Conservation (phyloP, 2,329 filamentous ascomycete genomes). For the Lizonia empirigonia region DNA sequence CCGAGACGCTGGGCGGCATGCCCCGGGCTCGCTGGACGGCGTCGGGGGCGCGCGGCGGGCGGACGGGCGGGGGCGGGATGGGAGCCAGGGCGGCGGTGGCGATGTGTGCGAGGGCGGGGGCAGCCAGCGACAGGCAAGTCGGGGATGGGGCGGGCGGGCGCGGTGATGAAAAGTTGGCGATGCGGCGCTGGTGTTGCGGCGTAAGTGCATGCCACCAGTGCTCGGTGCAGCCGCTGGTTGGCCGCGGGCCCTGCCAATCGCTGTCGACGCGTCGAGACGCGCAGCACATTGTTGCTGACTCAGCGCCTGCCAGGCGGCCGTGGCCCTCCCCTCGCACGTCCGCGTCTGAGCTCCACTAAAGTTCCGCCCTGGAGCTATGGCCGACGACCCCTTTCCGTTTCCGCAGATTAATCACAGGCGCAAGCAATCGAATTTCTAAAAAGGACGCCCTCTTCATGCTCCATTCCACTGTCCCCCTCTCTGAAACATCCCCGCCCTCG, state of each 20-base stretch:
- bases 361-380: conserved; percentile 12
- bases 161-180: conserved; percentile 27
- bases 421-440: conserved; percentile 15
- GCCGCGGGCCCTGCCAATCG: too few relatives aligned
- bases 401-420: conserved; percentile 19
- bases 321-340: neutral
- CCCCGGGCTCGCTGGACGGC: conserved; percentile 32
- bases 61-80: conserved; percentile 34
- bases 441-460: conserved; percentile 38
- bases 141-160: conserved; percentile 27
- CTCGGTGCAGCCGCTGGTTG: too few relatives aligned
- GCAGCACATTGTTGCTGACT: too few relatives aligned
- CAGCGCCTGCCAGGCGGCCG: conserved; percentile 1
- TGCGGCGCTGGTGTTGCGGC: conserved; percentile 18
- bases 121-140: neutral
- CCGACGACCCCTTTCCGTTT: conserved; percentile 13
- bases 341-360: conserved; percentile 10
- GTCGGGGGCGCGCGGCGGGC: conserved; percentile 36
- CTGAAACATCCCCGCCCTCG: conserved; percentile 38
- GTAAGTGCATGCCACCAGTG: neutral
- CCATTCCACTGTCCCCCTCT: conserved; percentile 20
- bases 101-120: conserved; percentile 24
- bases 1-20: conserved; percentile 65
- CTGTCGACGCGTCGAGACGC: too few relatives aligned
- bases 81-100: conserved; percentile 46